phyloP scores from a whole-genome alignment of 163 green algal species.

The Prototheca wickerhamii region DNA sequence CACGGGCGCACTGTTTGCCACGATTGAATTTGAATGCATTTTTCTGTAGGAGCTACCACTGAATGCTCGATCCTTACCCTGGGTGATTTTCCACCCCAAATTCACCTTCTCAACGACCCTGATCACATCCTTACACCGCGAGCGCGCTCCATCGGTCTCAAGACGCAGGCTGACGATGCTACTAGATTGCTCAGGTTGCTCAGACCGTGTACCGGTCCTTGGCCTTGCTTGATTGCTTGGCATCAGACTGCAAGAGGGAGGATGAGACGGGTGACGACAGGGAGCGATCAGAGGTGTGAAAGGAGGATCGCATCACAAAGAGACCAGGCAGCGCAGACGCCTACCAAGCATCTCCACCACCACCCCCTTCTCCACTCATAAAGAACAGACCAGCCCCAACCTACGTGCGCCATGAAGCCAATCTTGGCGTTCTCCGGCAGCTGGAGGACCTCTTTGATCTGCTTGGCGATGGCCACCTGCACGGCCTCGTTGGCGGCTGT shows the following conservation, averaged over 20 bases:
- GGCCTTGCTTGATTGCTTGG: constrained; percentile 51
- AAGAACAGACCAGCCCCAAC: neutral
- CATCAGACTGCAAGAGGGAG: constrained; percentile 39
- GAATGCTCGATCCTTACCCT: no score
- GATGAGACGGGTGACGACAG: neutral
- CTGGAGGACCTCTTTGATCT: constrained; percentile 80
- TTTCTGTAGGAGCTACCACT: no score
- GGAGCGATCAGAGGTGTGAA: neutral
- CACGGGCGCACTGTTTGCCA: no score
- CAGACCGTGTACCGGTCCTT: constrained; percentile 71
- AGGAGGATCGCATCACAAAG: neutral
- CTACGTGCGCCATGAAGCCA: constrained; percentile 56
- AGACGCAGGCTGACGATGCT: no score
- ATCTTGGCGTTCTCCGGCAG: constrained; percentile 57
- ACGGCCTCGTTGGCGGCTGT: constrained; percentile 87
- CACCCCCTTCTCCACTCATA: neutral
- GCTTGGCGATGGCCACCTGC: constrained; percentile 75
- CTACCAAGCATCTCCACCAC: neutral
- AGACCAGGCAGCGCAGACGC: neutral
- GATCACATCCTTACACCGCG: no score
- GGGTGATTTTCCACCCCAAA: no score
- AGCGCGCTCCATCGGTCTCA: no score
- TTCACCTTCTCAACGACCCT: no score
- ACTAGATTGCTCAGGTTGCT: no score
- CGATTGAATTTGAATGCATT: no score